Evolutionary conservation across 306 rosid species (phyloP).

Genomic region (Cercis canadensis): DNA sequence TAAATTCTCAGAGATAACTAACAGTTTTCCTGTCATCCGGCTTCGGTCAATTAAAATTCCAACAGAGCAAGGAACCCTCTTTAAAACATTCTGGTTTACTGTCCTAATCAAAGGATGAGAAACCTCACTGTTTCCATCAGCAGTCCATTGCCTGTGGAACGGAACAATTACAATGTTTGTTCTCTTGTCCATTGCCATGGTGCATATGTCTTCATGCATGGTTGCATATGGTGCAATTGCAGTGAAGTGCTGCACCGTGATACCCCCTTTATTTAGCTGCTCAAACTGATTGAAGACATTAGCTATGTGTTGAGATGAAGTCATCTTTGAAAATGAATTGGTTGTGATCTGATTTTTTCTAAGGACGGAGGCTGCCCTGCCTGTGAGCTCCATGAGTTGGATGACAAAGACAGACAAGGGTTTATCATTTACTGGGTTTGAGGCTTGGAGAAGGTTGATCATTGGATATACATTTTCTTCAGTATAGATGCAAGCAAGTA

Average conservation of each 20-base stretch:
- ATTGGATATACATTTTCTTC: constrained; percentile 21
- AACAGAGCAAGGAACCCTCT: constrained; percentile 29
- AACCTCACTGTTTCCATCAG: background rate
- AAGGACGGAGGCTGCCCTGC: constrained; percentile 10
- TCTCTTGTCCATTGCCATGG: constrained; percentile 27
- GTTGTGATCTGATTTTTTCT: background rate
- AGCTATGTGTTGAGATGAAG: background rate
- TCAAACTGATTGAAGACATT: constrained; percentile 6
- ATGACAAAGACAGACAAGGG: constrained; percentile 16
- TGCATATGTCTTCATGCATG: constrained; percentile 34
- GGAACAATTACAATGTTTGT: constrained; percentile 27
- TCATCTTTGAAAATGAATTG: background rate
- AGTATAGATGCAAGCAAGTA: constrained; percentile 15
- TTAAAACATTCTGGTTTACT: constrained; percentile 22
- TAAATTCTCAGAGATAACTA: too few species aligned
- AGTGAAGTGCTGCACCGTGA: constrained; percentile 15
- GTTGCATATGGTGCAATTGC: constrained; percentile 14
- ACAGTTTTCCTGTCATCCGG: background rate
- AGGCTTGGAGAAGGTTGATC: constrained; percentile 27
- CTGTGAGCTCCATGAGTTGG: constrained; percentile 28
- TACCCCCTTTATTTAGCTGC: constrained; percentile 3
- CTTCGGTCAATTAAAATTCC: constrained; percentile 23
- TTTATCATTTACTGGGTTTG: background rate
- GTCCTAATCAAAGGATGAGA: background rate
- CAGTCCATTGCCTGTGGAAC: constrained; percentile 22